These are phyloP conservation scores for Phaeosphaeriaceae sp. DNA, from an alignment of 2,329 filamentous ascomycete species.

Conservation along the genomic window DNA sequence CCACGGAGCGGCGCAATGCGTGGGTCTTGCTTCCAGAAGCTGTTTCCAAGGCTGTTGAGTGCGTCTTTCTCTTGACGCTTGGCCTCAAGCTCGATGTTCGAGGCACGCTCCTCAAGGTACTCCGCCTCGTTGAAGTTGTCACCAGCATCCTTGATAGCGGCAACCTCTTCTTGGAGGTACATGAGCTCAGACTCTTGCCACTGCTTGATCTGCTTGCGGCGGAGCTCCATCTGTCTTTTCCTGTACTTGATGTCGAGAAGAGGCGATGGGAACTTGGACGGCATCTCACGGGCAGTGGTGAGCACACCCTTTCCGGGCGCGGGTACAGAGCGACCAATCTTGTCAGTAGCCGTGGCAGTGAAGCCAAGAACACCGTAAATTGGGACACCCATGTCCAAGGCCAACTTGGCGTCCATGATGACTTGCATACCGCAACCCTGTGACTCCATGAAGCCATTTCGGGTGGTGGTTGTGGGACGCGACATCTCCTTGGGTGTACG, in stretches of 20 bases:
- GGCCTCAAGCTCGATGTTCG: constrained; percentile 88
- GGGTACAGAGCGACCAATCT: constrained; percentile 97
- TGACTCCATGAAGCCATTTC: constrained; percentile 99
- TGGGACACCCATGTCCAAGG: constrained; percentile 96
- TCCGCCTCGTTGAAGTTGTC: constrained; percentile 79
- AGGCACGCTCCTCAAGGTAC: constrained; percentile 83
- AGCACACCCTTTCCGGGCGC: constrained; percentile 96
- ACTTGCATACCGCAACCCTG: constrained; percentile 98
- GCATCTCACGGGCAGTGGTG: constrained; percentile 89
- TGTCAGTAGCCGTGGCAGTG: constrained; percentile 96
- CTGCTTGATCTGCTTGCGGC: constrained; percentile 91
- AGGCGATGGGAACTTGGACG: constrained; percentile 92
- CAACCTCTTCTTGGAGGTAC: constrained; percentile 90
- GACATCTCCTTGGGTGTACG: constrained; percentile 98
- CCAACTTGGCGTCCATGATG: constrained; percentile 96
- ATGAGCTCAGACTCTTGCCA: constrained; percentile 96
- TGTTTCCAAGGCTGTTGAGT: constrained; percentile 91
- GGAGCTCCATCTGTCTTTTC: constrained; percentile 90
- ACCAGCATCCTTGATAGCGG: constrained; percentile 80
- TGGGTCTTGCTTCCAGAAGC: constrained; percentile 97
- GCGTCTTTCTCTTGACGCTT: constrained; percentile 91
- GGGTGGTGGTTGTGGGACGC: constrained; percentile 92
- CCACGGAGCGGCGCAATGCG: constrained; percentile 94
- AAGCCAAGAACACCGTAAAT: constrained; percentile 95
- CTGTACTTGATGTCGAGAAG: constrained; percentile 98